phyloP scores from a whole-genome alignment of 2,329 filamentous ascomycete species.

The Fonsecaea monophora region DNA sequence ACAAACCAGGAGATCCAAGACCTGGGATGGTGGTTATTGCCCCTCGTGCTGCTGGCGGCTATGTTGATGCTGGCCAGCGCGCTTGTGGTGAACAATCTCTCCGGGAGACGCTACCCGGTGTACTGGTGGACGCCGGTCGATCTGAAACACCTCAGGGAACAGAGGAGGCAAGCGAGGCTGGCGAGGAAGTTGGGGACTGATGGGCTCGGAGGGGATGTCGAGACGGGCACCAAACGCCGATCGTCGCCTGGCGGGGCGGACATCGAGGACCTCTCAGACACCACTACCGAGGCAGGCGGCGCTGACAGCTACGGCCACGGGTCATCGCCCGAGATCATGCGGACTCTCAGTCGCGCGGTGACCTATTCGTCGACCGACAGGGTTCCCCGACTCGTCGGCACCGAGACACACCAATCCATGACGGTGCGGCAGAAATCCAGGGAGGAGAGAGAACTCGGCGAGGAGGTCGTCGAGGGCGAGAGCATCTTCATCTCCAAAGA shows the following conservation, averaged over 20 bases:
- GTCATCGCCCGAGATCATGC: background rate
- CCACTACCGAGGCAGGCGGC: conserved; percentile 2
- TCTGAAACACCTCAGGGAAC: conserved; percentile 28
- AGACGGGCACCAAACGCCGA: conserved; percentile 6
- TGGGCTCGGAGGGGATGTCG: conserved; percentile 13
- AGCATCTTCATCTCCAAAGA: conserved; percentile 32
- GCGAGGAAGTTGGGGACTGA: background rate
- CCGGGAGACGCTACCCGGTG: conserved; percentile 65
- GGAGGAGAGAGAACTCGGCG: background rate
- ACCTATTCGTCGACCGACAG: conserved; percentile 20
- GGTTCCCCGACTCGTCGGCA: conserved; percentile 3
- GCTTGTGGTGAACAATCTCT: conserved; percentile 72
- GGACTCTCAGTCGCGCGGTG: background rate
- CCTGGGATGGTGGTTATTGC: conserved; percentile 73
- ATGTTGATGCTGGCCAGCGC: conserved; percentile 68
- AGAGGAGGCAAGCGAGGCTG: conserved; percentile 15
- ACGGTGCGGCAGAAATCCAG: background rate
- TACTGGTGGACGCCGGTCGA: conserved; percentile 63
- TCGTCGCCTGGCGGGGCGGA: background rate
- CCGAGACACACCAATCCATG: background rate
- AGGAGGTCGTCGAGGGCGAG: conserved; percentile 6
- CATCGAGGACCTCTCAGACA: conserved; percentile 22
- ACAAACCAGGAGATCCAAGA: conserved; percentile 60
- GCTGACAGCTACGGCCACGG: background rate
- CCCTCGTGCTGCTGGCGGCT: conserved; percentile 67